phyloP scores from a whole-genome alignment of 1,284 basidiomycete species.

The Trametes hirsuta region DNA sequence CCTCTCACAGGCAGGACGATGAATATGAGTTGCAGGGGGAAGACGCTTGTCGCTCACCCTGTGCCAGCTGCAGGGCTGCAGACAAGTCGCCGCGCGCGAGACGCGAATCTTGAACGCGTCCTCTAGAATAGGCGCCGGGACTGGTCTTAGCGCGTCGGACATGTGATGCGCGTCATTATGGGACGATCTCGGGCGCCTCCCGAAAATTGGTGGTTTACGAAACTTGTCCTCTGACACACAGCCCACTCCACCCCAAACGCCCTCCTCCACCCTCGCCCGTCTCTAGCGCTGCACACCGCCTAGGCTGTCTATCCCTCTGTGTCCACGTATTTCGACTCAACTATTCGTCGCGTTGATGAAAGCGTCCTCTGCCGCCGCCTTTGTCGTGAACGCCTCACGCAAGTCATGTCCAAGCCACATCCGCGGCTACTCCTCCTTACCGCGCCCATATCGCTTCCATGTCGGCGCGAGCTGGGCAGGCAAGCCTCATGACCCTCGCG shows the following conservation, averaged over 20 bases:
- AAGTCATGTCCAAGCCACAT: conserved; percentile 6
- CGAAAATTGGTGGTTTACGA: conserved; percentile 7
- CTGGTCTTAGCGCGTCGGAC: background rate
- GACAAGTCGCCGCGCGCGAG: too few species aligned
- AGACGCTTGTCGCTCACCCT: too few species aligned
- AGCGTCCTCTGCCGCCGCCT: conserved; percentile 2
- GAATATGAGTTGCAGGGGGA: too few species aligned
- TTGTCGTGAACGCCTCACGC: conserved; percentile 10
- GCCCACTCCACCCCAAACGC: background rate
- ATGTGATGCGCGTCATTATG: background rate
- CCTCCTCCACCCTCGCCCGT: background rate
- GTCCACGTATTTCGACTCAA: background rate
- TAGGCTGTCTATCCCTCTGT: background rate
- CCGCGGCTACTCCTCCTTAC: conserved; percentile 27
- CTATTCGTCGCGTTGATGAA: conserved; percentile 13
- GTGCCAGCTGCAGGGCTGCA: too few species aligned
- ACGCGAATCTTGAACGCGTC: background rate
- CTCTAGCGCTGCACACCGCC: background rate
- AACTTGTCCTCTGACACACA: background rate
- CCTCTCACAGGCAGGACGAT: too few species aligned
- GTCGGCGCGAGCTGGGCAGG: conserved; percentile 79
- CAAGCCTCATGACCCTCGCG: conserved; percentile 58
- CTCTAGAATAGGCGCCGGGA: background rate
- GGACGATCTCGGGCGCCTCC: background rate
- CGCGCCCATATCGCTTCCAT: conserved; percentile 36